Conservation (phyloP, 169 alveolate species). For the Plasmodium gallinaceum region DNA sequence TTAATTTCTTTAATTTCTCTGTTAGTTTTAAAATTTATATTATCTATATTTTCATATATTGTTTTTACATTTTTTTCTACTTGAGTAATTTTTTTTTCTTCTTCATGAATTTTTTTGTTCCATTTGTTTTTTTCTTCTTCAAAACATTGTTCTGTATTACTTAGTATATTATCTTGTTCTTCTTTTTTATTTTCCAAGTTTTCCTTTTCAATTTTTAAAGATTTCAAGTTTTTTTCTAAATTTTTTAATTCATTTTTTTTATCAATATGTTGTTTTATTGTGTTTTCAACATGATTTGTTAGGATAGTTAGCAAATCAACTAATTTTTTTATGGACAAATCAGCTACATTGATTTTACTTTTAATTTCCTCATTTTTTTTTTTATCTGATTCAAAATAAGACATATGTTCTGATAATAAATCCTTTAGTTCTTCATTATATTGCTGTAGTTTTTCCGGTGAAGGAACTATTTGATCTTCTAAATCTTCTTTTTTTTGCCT, state of each 20-base stretch:
- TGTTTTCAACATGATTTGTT: constrained; percentile 44
- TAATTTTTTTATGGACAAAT: constrained; percentile 51
- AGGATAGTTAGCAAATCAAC: constrained; percentile 37
- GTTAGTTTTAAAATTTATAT: constrained; percentile 30
- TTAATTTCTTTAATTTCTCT: constrained; percentile 52
- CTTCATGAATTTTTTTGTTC: constrained; percentile 60
- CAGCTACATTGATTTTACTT: constrained; percentile 67
- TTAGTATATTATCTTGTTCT: constrained; percentile 28
- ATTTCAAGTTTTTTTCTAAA: constrained; percentile 33
- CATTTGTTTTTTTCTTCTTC: constrained; percentile 39
- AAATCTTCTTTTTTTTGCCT: constrained; percentile 77
- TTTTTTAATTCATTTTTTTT: constrained; percentile 45
- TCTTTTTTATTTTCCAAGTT: constrained; percentile 17
- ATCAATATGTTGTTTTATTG: constrained; percentile 56
- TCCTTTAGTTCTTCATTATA: constrained; percentile 70
- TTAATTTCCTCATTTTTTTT: constrained; percentile 76
- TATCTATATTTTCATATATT: constrained; percentile 40
- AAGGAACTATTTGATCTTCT: constrained; percentile 76
- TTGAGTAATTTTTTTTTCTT: constrained; percentile 21
- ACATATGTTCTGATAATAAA: constrained; percentile 55
- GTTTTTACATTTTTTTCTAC: constrained; percentile 42
- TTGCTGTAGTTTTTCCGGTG: constrained; percentile 73
- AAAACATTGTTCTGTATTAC: constrained; percentile 41
- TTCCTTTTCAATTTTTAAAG: constrained; percentile 34
- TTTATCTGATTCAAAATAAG: constrained; percentile 46